Evolutionary conservation across 176 grass and related monocot genomes (phyloP), one percentile per base, ranked within the genome.

Genomic region (Ensete ventricosum): DNA sequence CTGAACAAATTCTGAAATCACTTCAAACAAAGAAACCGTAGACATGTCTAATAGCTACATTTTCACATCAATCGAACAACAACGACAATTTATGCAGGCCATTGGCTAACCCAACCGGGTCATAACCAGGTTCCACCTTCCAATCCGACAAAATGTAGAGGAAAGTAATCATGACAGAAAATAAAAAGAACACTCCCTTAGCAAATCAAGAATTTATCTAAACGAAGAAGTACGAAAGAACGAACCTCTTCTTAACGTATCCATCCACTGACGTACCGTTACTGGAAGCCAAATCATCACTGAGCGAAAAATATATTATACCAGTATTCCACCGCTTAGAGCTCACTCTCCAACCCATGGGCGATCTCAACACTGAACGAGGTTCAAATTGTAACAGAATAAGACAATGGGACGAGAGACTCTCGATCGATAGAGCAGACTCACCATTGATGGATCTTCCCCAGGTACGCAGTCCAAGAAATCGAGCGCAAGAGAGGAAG

Each of bases 181-280:
- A 78, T 78, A 9, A n/a, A n/a, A 11, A 19, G 53, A 74, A 53
- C 59, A 43, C 51, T 66, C 24, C n/a, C 6, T 10, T 60, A 64
- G 55, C 26, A 48, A 68, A 75, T 54, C 23, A 53, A 50, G 11
- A 67, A 67, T 19, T 21, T 25, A 71, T 27, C 2, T 50, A 54
- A 53, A 59, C 3, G 54, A 6, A 11, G 26, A 52, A 23, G 26
- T 53, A 43, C 12, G n/a, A 78, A 78, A 68, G 7, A 43, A 25
- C 7, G 50, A 1, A 96, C 92, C 92, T 89, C 86, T 89, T 92
- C 78, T 84, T 92, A 50, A 86, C 73, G 62, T 73, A 63, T n/a
- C 60, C 72, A 77, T 69, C 57, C 1, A 65, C 66, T 59, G 83
- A 83, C 14, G 52, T 51, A 22, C 87, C 87, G 77, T 88, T 88